These are phyloP conservation scores for Pugionium cornutum DNA, from an alignment of 345 rosid genomes.

Conservation along the genomic window DNA sequence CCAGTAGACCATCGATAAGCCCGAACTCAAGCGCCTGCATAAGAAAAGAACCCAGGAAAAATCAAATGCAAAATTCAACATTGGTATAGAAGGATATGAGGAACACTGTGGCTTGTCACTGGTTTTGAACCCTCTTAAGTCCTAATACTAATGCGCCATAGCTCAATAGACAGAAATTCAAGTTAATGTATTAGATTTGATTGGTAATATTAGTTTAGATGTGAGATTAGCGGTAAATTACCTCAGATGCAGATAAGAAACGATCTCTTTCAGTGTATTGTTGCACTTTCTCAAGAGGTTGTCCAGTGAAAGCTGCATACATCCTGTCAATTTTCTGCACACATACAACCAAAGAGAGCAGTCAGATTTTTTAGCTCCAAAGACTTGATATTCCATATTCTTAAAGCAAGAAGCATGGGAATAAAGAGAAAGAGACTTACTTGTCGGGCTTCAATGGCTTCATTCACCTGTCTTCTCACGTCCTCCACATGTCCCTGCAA, in stretches of 20 bases:
- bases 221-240: constrained; percentile 16
- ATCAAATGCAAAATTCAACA: neutral
- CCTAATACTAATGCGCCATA: neutral
- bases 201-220: neutral
- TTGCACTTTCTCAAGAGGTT: constrained; percentile 81
- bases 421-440: constrained; percentile 45
- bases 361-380: neutral
- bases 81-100: neutral
- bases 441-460: constrained; percentile 80
- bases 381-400: neutral
- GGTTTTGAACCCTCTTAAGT: neutral
- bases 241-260: constrained; percentile 71
- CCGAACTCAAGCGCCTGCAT: constrained; percentile 90
- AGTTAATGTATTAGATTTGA: neutral
- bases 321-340: constrained; percentile 79
- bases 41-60: neutral
- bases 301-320: constrained; percentile 87
- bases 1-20: constrained; percentile 73
- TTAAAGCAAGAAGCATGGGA: constrained; percentile 12
- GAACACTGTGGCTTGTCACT: neutral
- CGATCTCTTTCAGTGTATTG: constrained; percentile 81
- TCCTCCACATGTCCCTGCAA: constrained; percentile 82
- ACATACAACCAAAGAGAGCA: too few relatives aligned
- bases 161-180: neutral
- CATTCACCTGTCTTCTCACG: constrained; percentile 84